Evolutionary conservation across 1,284 basidiomycete genomes (phyloP), one percentile per base, ranked within the genome.

Genomic region (Moesziomyces sp.): DNA sequence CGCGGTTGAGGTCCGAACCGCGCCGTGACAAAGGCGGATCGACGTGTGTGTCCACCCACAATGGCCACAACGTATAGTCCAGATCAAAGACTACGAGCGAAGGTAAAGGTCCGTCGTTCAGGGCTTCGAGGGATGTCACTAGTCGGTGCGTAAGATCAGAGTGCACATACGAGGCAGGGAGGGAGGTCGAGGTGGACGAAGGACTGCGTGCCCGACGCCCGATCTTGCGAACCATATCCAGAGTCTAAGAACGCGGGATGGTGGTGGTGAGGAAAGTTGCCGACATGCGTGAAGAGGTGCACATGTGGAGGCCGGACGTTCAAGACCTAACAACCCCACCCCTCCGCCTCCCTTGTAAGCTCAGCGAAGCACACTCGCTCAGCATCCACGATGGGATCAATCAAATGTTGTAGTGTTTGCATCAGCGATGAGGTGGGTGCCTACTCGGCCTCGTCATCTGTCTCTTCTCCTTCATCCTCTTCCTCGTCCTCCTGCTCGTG

Each of bases 21-120:
- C 64, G 49, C 1, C 80, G 63, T 24, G 69, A 73, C 0, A 83
- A 52, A 0, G 82, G 82, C 1, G 76, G 57, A 35, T 77, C 74
- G 9, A 83, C 73, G 53, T 81, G 78, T 3, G 80, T 81, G 21
- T 82, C 80, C 10, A 82, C 80, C 80, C 80, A 82, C 3, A 75
- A 53, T 10, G 81, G 81, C 82, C 82, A 83, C 1, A 82, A 60
- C 4, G 82, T 83, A 40, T 83, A 83, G 51, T 83, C 80, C 19
- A 83, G 53, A 46, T 82, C 80, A 40, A 83, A 83, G 0, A 77
- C 81, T 3, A 78, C 73, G 34, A 83, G 57, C 21, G 62, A 68
- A 3, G 81, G 81, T 10, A 80, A n/a, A 0, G 59, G 58, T 1
- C 56, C 60, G 3, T 10, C 23, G 13, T 52, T 57, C 16, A 70